Evolutionary conservation across 345 rosid genomes (phyloP).

Genomic region (Zanthoxylum bungeanum): DNA sequence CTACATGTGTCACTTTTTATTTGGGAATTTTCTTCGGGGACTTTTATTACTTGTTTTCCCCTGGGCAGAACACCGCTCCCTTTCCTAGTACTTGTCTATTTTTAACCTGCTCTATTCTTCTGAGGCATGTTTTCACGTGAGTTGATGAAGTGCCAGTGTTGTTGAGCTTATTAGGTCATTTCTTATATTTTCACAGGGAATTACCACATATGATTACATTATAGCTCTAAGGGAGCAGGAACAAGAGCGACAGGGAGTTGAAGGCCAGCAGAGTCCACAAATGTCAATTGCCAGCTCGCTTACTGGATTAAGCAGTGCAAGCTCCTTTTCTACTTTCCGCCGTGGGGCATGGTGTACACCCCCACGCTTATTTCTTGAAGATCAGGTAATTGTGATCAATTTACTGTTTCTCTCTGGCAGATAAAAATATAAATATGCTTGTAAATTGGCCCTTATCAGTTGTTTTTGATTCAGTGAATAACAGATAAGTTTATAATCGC

Average conservation of each 20-base stretch:
- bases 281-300: constrained; percentile 96
- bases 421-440: not conserved
- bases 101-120: not conserved
- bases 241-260: constrained; percentile 85
- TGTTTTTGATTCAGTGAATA: not conserved
- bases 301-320: constrained; percentile 95
- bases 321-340: constrained; percentile 89
- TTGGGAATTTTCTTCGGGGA: not conserved
- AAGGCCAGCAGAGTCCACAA: constrained; percentile 89
- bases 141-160: not conserved
- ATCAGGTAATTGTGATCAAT: constrained; percentile 56
- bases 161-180: not conserved
- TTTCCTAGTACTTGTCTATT: not conserved
- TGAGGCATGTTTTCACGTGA: not conserved
- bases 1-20: not conserved
- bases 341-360: constrained; percentile 99
- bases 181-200: constrained; percentile 54
- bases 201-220: constrained; percentile 96
- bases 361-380: constrained; percentile 89
- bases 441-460: not conserved
- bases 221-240: constrained; percentile 97
- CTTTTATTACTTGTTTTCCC: not conserved
- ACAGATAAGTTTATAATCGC: not conserved
- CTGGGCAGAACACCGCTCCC: not conserved
- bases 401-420: not conserved